These are phyloP conservation scores for Podospora appendiculata DNA, from an alignment of 495 filamentous ascomycete species.

Conservation along the genomic window DNA sequence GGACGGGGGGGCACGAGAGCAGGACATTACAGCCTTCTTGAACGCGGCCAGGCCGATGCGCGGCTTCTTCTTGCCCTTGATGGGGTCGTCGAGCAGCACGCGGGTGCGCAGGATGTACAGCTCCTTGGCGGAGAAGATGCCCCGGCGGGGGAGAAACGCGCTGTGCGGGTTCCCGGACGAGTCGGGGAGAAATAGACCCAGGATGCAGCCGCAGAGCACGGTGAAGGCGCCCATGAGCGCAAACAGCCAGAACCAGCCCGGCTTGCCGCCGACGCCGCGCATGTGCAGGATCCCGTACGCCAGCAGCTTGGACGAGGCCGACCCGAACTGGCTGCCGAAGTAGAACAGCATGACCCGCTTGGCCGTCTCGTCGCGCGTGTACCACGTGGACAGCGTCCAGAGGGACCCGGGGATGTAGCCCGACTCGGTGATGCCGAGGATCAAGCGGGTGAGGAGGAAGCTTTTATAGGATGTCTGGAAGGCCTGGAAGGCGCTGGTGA, in stretches of 20 bases:
- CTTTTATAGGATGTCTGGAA: conserved; percentile 43
- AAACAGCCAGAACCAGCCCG: conserved; percentile 61
- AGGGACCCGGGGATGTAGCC: conserved; percentile 56
- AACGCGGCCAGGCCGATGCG: conserved; percentile 18
- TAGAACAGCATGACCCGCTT: conserved; percentile 50
- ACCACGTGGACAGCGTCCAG: conserved; percentile 56
- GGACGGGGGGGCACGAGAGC: neutral
- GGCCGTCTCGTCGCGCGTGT: conserved; percentile 48
- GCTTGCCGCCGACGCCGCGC: conserved; percentile 35
- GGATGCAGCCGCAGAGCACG: conserved; percentile 40
- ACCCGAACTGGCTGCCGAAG: conserved; percentile 46
- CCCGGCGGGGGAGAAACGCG: conserved; percentile 31
- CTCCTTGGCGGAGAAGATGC: conserved; percentile 26
- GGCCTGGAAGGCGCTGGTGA: conserved; percentile 52
- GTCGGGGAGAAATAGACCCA: conserved; percentile 43
- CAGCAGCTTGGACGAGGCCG: conserved; percentile 36
- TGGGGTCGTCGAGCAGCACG: conserved; percentile 32
- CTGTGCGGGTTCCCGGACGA: conserved; percentile 42
- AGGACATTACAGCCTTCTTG: conserved; percentile 7
- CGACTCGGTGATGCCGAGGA: conserved; percentile 46
- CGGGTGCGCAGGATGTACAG: conserved; percentile 29
- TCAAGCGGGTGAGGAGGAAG: conserved; percentile 44
- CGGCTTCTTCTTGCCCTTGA: conserved; percentile 25
- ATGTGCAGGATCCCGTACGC: conserved; percentile 30
- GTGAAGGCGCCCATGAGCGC: conserved; percentile 45